Evolutionary conservation across 768 basidiomycete genomes (phyloP).

Genomic region (Rhodocollybia butyracea): DNA sequence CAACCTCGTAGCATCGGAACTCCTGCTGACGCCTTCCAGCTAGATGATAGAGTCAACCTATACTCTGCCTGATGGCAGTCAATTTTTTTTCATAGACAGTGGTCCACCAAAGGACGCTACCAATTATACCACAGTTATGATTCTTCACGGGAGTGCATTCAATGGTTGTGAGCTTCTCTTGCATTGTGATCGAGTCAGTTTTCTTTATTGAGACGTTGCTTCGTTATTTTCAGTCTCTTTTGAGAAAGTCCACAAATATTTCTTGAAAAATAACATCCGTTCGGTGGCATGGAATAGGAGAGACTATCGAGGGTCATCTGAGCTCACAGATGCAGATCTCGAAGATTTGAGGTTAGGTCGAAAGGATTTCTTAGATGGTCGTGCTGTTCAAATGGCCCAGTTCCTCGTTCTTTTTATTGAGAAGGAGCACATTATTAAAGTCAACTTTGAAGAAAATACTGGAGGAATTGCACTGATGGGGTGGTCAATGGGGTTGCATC

Average conservation of each 20-base stretch:
- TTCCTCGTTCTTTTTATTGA: slow-evolving; percentile 28
- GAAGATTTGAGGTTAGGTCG: slow-evolving; percentile 23
- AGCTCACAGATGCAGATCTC: slow-evolving; percentile 30
- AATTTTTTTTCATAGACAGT: slow-evolving; percentile 31
- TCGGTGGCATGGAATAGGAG: slow-evolving; percentile 27
- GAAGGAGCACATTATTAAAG: slow-evolving; percentile 22
- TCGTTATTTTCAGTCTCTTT: slow-evolving; percentile 1
- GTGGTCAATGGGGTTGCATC: slow-evolving; percentile 35
- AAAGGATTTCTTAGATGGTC: slow-evolving; percentile 23
- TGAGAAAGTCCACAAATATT: slow-evolving; percentile 8
- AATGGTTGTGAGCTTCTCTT: slow-evolving; percentile 24
- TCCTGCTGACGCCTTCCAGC: no score
- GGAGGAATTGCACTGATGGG: slow-evolving; percentile 37
- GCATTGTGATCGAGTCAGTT: no score
- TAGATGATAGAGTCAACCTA: no score
- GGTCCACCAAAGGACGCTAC: slow-evolving; percentile 24
- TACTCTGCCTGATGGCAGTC: slow-evolving; percentile 14
- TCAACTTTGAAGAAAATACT: slow-evolving; percentile 21
- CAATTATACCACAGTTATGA: slow-evolving; percentile 33
- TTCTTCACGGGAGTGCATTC: slow-evolving; percentile 33
- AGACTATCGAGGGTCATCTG: slow-evolving; percentile 31
- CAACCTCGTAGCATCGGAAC: no score
- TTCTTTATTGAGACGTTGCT: no score
- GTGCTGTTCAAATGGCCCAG: slow-evolving; percentile 21
- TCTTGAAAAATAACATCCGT: slow-evolving; percentile 21